Conservation (phyloP, 306 rosid genomes). For the Cyamopsis tetragonoloba region DNA sequence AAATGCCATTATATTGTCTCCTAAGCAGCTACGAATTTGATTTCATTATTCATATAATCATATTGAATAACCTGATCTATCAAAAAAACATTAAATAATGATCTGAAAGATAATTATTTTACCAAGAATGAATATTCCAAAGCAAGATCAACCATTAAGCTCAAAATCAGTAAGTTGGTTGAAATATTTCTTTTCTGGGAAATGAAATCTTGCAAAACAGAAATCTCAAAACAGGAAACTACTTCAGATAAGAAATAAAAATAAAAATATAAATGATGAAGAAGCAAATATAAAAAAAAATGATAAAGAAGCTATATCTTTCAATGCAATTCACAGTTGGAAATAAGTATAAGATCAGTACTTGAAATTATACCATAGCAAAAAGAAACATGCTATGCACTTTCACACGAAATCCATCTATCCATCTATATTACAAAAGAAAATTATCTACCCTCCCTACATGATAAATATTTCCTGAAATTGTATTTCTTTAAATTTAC, state of each 20-base stretch:
- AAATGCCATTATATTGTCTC: too few species aligned
- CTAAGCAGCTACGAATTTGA: too few species aligned
- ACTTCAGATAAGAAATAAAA: not conserved
- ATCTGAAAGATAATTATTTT: too few species aligned
- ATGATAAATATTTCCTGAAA: constrained; percentile 39
- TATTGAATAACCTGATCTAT: too few species aligned
- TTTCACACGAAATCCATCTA: constrained; percentile 36
- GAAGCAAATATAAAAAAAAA: constrained; percentile 12
- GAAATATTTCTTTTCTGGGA: too few species aligned
- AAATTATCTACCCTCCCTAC: constrained; percentile 44
- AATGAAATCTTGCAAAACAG: not conserved
- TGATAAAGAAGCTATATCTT: constrained; percentile 1
- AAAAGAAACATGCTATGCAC: constrained; percentile 37
- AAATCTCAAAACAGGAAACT: not conserved
- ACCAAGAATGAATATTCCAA: too few species aligned
- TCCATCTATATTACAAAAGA: constrained; percentile 50
- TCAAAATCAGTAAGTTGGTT: too few species aligned
- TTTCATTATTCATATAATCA: too few species aligned
- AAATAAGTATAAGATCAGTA: constrained; percentile 13
- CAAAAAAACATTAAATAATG: too few species aligned
- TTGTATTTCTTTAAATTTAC: constrained; percentile 60
- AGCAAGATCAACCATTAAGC: too few species aligned
- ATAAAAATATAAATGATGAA: not conserved
- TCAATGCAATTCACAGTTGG: constrained; percentile 30
- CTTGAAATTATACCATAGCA: constrained; percentile 27